These are phyloP conservation scores for Ustilago nuda DNA, from an alignment of 1,284 basidiomycete species.

Conservation along the genomic window DNA sequence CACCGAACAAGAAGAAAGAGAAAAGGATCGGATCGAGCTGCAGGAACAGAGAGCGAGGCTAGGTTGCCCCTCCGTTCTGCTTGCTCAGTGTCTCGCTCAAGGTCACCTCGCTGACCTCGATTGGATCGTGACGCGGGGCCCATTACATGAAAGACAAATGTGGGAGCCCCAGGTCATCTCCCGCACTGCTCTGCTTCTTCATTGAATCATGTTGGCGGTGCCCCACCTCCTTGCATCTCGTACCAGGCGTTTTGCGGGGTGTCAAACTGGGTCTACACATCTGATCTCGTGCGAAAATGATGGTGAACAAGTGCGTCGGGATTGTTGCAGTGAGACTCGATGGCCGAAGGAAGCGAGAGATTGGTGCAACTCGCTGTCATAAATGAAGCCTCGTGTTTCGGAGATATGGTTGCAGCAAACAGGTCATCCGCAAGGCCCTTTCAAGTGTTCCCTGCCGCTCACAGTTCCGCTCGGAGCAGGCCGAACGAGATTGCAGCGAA, in stretches of 20 bases:
- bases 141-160: background rate
- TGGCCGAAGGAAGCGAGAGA: conserved; percentile 7
- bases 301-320: background rate
- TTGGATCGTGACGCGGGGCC: conserved; percentile 1
- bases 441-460: background rate
- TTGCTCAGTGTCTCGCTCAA: background rate
- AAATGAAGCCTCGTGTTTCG: background rate
- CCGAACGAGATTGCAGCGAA: conserved; percentile 38
- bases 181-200: background rate
- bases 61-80: background rate
- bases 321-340: background rate
- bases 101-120: background rate
- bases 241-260: background rate
- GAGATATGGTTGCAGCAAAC: background rate
- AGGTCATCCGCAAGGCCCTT: background rate
- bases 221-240: conserved; percentile 5
- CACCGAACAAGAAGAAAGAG: background rate
- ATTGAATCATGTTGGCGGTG: background rate
- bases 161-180: background rate
- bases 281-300: background rate
- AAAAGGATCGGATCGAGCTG: background rate
- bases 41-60: background rate
- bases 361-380: background rate
- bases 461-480: background rate
- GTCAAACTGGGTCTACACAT: background rate